These are phyloP conservation scores for Didymosphaeria variabile DNA, from an alignment of 2,329 filamentous ascomycete genomes.

Conservation along the genomic window DNA sequence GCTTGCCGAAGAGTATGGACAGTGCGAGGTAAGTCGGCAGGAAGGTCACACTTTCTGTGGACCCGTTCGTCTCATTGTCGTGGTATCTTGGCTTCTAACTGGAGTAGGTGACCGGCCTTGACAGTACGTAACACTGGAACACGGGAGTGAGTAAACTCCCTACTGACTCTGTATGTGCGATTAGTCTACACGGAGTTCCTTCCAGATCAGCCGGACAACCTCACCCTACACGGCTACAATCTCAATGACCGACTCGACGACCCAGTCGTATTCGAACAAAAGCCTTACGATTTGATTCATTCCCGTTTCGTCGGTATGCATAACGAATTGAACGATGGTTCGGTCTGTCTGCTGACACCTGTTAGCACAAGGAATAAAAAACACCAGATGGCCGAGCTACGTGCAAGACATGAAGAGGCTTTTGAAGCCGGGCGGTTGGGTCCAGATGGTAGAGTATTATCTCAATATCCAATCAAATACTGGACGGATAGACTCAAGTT, in stretches of 20 bases:
- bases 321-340: too few relatives aligned
- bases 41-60: neutral
- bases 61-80: neutral
- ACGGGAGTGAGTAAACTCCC: neutral
- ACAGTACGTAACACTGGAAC: constrained; percentile 23
- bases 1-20: constrained; percentile 48
- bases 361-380: constrained; percentile 72
- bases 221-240: constrained; percentile 46
- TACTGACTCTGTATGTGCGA: neutral
- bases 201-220: constrained; percentile 49
- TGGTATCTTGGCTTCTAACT: constrained; percentile 21
- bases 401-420: constrained; percentile 77
- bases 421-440: constrained; percentile 80
- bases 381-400: constrained; percentile 77
- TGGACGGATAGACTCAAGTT: constrained; percentile 71
- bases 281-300: constrained; percentile 84
- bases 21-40: constrained; percentile 47
- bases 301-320: constrained; percentile 69
- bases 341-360: neutral
- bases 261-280: constrained; percentile 64
- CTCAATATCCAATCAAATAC: constrained; percentile 87
- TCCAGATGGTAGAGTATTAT: constrained; percentile 88
- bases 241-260: constrained; percentile 51
- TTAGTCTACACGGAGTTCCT: constrained; percentile 43
- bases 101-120: constrained; percentile 48